phyloP scores from a whole-genome alignment of 495 filamentous ascomycete species.

The Viridothelium virens region DNA sequence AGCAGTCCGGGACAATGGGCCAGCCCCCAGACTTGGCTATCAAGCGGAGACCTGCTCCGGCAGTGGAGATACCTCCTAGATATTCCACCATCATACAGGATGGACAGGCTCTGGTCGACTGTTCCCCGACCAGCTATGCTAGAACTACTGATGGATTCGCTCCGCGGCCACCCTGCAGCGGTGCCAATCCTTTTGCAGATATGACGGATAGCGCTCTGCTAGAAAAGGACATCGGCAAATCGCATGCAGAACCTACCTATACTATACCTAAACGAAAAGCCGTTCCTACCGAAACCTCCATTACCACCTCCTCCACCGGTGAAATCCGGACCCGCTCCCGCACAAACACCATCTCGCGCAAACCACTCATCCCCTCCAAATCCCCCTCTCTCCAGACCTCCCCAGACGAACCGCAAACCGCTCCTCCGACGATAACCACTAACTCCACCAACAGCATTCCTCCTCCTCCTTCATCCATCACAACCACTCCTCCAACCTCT shows the following conservation, averaged over 20 bases:
- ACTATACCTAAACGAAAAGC: conserved; percentile 36
- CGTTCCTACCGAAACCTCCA: conserved; percentile 30
- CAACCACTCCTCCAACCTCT: not conserved
- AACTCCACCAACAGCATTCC: conserved; percentile 12
- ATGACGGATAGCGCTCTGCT: conserved; percentile 26
- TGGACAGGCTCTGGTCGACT: conserved; percentile 20
- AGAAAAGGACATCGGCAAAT: conserved; percentile 16
- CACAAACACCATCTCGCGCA: not conserved
- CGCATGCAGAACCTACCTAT: conserved; percentile 16
- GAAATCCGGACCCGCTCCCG: not conserved
- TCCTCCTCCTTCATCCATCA: not conserved
- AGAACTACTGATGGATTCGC: conserved; percentile 31
- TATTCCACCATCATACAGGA: conserved; percentile 30
- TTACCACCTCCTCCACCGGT: not conserved
- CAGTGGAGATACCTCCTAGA: conserved; percentile 28
- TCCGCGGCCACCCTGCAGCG: conserved; percentile 15
- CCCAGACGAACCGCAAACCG: not conserved
- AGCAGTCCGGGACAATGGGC: not conserved
- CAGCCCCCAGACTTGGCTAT: conserved; percentile 3
- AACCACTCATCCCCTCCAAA: not conserved
- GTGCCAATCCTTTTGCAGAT: conserved; percentile 15
- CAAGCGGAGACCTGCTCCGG: conserved; percentile 33
- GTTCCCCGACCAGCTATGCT: conserved; percentile 32
- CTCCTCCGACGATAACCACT: conserved; percentile 15
- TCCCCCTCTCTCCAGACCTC: not conserved